Evolutionary conservation across 2,329 filamentous ascomycete genomes (phyloP).

Genomic region (Dothistroma septosporum): DNA sequence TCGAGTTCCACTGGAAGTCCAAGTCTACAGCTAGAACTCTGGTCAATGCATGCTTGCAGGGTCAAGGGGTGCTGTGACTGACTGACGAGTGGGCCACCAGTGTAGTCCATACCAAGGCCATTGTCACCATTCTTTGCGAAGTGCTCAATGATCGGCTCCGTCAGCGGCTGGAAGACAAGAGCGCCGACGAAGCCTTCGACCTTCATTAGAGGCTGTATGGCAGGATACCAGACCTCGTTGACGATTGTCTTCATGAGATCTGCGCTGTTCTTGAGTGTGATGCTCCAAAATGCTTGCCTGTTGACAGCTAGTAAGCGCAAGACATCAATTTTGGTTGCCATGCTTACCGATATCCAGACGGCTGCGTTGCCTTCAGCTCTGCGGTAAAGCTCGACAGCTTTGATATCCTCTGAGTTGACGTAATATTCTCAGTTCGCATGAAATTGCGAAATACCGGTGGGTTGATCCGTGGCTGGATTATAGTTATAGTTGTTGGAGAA

Average conservation of each 20-base stretch:
- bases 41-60: neutral
- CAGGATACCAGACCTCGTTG: slow-evolving; percentile 7
- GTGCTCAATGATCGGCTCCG: slow-evolving; percentile 14
- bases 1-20: slow-evolving; percentile 18
- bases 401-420: slow-evolving; percentile 7
- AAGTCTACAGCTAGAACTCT: slow-evolving; percentile 8
- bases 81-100: slow-evolving; percentile 12
- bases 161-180: slow-evolving; percentile 14
- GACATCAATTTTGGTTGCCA: neutral
- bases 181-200: slow-evolving; percentile 4
- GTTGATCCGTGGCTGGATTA: slow-evolving; percentile 2
- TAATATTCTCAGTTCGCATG: slow-evolving; percentile 1
- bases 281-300: slow-evolving; percentile 8
- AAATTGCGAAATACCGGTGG: slow-evolving; percentile 10
- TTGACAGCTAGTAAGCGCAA: neutral
- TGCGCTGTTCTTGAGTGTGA: slow-evolving; percentile 7
- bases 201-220: slow-evolving; percentile 7
- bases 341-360: slow-evolving; percentile 5
- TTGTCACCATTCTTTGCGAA: slow-evolving; percentile 17
- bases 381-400: slow-evolving; percentile 7
- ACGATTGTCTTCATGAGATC: slow-evolving; percentile 9
- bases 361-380: slow-evolving; percentile 11
- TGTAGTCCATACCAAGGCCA: slow-evolving; percentile 10
- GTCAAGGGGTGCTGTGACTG: neutral
- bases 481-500: slow-evolving; percentile 12